Evolutionary conservation across 208 protist genomes (phyloP), one percentile per base, ranked within the genome.

Genomic region (Perkinsela sp.): DNA sequence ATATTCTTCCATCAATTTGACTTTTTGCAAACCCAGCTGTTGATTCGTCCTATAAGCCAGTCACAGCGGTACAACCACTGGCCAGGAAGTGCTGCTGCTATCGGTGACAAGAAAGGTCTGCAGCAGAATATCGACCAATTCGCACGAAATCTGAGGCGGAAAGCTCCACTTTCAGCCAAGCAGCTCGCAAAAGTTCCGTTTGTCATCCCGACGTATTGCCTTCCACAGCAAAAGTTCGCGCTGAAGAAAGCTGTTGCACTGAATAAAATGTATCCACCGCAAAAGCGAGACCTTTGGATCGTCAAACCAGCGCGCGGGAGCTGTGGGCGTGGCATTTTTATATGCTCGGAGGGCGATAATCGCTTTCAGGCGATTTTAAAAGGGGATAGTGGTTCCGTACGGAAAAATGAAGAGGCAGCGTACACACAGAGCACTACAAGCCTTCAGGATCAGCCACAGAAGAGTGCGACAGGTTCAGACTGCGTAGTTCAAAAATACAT

Each of bases 271-370:
- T 77, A 77, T 0, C 68, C 81, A 0, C 67, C 75, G 1, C n/a
- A 71, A 0, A 57, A 30, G 22, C 69, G 48, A 30, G 67, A 30
- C 22, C 76, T 76, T 48, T 92, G 85, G 67, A 93, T 93, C 72
- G 89, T 82, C 82, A 93, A 93, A 67, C 88, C 88, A 0, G 78
- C 88, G 1, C 76, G 86, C 0, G 88, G 88, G 29, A 92, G 85
- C 71, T 93, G 88, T 68, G 88, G 88, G 0, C 77, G 83, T 1
- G 88, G 86, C 68, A 93, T 93, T 68, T 78, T 78, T 67, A 77
- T 89, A 28, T 82, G 78, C 6, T 28, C 75, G 15, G 85, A 79
- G 29, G 85, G 83, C 28, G 6, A 57, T n/a, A n/a, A n/a, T n/a
- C n/a, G n/a, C n/a, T n/a, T n/a, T n/a, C n/a, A n/a, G n/a, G n/a